Evolutionary conservation across 352 stramenopile genomes (phyloP).

Genomic region (Globisporangium recalcitrans): DNA sequence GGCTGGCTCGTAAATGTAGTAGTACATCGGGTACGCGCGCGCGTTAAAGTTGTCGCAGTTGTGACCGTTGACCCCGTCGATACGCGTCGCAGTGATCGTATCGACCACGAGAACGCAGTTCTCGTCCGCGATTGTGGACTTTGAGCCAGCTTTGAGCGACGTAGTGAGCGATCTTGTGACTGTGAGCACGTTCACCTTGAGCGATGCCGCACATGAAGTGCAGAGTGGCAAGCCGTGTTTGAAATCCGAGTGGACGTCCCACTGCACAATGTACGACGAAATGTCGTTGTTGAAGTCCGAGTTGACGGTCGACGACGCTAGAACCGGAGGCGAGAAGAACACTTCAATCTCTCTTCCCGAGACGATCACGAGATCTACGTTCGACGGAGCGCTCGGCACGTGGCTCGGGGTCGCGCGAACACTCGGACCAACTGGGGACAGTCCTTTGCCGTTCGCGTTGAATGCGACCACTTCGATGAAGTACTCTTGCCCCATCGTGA

Average conservation of each 20-base stretch:
- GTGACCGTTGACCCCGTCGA: slow-evolving; percentile 28
- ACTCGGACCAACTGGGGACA: slow-evolving; percentile 22
- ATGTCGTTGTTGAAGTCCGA: slow-evolving; percentile 84
- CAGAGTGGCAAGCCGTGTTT: slow-evolving; percentile 58
- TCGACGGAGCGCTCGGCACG: slow-evolving; percentile 85
- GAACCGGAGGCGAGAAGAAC: slow-evolving; percentile 78
- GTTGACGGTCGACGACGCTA: slow-evolving; percentile 45
- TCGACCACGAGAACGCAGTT: slow-evolving; percentile 43
- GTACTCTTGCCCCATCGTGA: slow-evolving; percentile 66
- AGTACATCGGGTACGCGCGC: slow-evolving; percentile 45
- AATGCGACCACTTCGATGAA: slow-evolving; percentile 72
- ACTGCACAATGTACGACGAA: slow-evolving; percentile 86
- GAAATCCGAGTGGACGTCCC: slow-evolving; percentile 69
- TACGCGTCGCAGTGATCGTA: slow-evolving; percentile 17
- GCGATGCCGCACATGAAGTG: slow-evolving; percentile 30
- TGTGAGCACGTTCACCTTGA: slow-evolving; percentile 34
- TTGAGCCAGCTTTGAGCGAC: slow-evolving; percentile 26
- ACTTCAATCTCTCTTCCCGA: slow-evolving; percentile 87
- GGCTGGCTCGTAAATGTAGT: slow-evolving; percentile 47
- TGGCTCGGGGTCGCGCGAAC: slow-evolving; percentile 60
- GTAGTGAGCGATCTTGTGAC: slow-evolving; percentile 30
- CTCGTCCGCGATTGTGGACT: slow-evolving; percentile 50
- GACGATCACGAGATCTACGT: slow-evolving; percentile 83
- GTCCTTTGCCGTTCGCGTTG: slow-evolving; percentile 74
- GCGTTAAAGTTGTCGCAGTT: slow-evolving; percentile 44